These are phyloP conservation scores for Sordariomycetes sp. DNA, from an alignment of 2,329 filamentous ascomycete species.

Conservation along the genomic window DNA sequence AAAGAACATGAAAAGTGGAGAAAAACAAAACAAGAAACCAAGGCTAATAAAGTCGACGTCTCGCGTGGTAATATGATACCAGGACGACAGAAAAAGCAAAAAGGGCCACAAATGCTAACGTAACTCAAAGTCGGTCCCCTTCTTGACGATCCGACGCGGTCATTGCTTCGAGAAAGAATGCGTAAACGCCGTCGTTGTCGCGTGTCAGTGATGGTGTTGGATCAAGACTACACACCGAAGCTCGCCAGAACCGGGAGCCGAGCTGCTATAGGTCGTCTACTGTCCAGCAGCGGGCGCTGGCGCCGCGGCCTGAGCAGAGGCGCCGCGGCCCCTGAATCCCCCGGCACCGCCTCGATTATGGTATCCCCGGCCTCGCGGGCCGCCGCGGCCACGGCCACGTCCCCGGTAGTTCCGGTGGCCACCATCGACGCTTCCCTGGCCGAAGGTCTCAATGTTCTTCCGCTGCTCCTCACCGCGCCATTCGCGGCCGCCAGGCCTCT, in stretches of 20 bases:
- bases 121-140: background rate
- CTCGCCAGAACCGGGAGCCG: background rate
- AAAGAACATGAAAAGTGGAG: background rate
- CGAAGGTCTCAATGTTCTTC: conserved; percentile 96
- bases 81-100: background rate
- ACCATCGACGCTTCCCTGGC: conserved; percentile 86
- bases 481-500: conserved; percentile 65
- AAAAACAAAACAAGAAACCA: background rate
- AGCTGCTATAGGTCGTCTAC: background rate
- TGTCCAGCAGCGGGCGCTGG: background rate
- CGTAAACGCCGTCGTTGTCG: background rate
- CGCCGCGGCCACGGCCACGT: conserved; percentile 60
- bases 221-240: background rate
- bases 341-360: conserved; percentile 14
- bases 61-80: background rate
- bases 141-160: background rate
- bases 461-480: conserved; percentile 88
- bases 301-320: background rate
- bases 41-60: background rate
- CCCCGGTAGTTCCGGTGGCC: conserved; percentile 67
- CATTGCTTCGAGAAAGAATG: background rate
- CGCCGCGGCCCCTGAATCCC: background rate
- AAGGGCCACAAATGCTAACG: background rate
- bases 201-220: background rate
- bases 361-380: conserved; percentile 30